Base-by-base conservation (phyloP, 805 yeast species). In the Ascoidea asiatica region DNA sequence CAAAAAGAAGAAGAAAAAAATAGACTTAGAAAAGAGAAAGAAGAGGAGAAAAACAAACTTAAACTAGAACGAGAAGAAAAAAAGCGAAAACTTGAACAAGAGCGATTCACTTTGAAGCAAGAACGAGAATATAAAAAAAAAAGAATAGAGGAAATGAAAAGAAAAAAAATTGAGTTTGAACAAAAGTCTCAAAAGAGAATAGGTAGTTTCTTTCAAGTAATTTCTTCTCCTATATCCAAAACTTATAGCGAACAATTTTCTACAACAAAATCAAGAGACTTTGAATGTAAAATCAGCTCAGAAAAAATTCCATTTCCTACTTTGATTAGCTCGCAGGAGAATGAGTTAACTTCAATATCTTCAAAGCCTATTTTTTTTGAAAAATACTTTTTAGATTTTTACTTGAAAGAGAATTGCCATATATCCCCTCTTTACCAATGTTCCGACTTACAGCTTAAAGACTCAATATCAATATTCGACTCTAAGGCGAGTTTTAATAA, bases 131-230 rank as follows among this genome's bases (percentile, higher is more conserved):
- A n/a, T n/a, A n/a, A n/a, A n/a, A n/a, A n/a, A n/a, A n/a, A n/a
- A n/a, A n/a, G n/a, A n/a, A n/a, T n/a, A n/a, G n/a, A n/a, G n/a
- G n/a, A n/a, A n/a, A n/a, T n/a, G n/a, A 29, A 29, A 15, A 29
- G 15, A 29, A 29, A 29, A 3, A 29, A 8, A 29, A 2, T 15
- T 15, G 15, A 17, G 36, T 41, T 44, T 29, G 39, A 35, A 29
- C 44, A 47, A 33, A 39, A 36, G 20, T 22, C 45, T 19, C 50
- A 47, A 39, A 41, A 39, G 38, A 44, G 19, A 29, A 42, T 48
- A 15, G 39, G 44, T 7, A 43, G 41, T 33, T 48, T 48, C 23
- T 48, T 48, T 43, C 35, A 41, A 19, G 39, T 15, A 11, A 29
- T 29, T 11, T 3, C 35, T 11, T 11, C 8, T 11, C 35, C 35